A percentile compares a stretch with the other conserved stretches of the same genome.
phyloP scores from a whole-genome alignment of 2,329 filamentous ascomycete species.

The Corniculantispora saksenae region DNA sequence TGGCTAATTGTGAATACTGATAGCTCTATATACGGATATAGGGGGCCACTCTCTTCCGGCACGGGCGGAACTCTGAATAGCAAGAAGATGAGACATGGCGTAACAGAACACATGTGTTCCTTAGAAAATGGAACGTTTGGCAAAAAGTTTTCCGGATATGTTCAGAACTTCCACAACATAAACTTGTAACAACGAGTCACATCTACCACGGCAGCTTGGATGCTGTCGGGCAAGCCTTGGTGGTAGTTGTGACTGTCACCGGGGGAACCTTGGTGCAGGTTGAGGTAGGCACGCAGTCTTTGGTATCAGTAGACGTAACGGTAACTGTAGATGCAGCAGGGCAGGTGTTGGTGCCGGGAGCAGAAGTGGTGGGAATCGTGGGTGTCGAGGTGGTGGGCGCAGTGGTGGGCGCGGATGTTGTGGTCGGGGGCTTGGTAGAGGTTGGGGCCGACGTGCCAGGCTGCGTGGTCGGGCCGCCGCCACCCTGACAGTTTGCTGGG shows the following conservation, averaged over 20 bases:
- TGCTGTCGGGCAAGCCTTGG: constrained; percentile 15
- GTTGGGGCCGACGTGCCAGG: neutral
- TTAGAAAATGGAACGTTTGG: too few species aligned
- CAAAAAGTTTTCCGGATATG: too few species aligned
- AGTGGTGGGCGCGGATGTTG: constrained; percentile 9
- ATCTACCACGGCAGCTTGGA: constrained; percentile 18
- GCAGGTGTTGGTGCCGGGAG: constrained; percentile 12
- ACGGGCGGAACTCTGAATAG: too few species aligned
- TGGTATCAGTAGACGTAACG: constrained; percentile 14
- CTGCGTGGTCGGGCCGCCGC: neutral
- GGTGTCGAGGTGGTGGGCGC: constrained; percentile 5
- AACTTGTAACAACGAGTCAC: too few species aligned
- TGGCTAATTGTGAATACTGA: too few species aligned
- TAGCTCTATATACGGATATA: too few species aligned
- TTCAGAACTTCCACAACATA: too few species aligned
- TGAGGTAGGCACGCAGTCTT: constrained; percentile 13
- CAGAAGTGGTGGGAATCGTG: constrained; percentile 9
- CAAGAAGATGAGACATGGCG: too few species aligned
- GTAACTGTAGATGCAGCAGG: constrained; percentile 17
- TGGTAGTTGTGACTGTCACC: constrained; percentile 17
- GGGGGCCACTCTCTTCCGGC: too few species aligned
- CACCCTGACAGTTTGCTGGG: constrained; percentile 31
- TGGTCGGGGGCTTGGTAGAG: neutral
- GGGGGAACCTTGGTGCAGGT: constrained; percentile 15
- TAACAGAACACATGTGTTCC: too few species aligned